Percentiles rank a stretch among this genome's conserved stretches.
phyloP scores from a whole-genome alignment of 345 rosid species.

The Citrus medica region DNA sequence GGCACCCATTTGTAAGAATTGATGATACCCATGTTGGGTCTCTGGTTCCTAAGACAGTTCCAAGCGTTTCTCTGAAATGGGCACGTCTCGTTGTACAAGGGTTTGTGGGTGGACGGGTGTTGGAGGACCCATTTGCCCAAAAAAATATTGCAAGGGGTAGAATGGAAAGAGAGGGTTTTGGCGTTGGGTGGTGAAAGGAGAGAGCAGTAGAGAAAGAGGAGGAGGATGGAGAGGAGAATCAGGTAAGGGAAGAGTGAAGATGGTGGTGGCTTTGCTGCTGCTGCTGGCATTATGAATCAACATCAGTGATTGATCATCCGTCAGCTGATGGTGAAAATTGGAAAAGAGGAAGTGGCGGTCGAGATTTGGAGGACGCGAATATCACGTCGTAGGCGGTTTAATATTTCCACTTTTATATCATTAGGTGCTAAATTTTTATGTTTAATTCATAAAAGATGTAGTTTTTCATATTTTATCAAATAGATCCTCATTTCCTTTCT shows the following conservation, averaged over 20 bases:
- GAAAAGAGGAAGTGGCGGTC: no score
- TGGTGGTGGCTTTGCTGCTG: slow-evolving; percentile 47
- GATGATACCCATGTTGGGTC: slow-evolving; percentile 62
- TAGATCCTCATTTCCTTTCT: fast-evolving
- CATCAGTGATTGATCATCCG: neutral
- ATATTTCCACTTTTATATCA: no score
- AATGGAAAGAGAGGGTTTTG: slow-evolving; percentile 13
- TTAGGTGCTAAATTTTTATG: no score
- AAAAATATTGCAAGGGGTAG: slow-evolving; percentile 64
- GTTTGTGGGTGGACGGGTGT: slow-evolving; percentile 26
- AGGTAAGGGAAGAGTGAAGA: slow-evolving; percentile 44
- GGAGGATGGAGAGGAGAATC: slow-evolving; percentile 45
- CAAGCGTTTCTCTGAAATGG: slow-evolving; percentile 93
- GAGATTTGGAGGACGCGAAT: no score
- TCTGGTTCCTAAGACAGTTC: slow-evolving; percentile 74
- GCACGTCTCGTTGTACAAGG: slow-evolving; percentile 74
- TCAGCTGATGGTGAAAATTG: no score
- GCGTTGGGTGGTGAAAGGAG: slow-evolving; percentile 22
- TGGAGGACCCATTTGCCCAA: slow-evolving; percentile 63
- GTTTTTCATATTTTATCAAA: no score
- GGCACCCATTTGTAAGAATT: slow-evolving; percentile 94
- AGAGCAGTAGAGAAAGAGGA: slow-evolving; percentile 50
- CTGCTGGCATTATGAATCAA: slow-evolving; percentile 32
- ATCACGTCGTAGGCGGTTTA: fast-evolving
- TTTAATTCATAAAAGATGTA: no score